Conservation (phyloP, 1,284 basidiomycete genomes). For the Cryptococcus sp. region DNA sequence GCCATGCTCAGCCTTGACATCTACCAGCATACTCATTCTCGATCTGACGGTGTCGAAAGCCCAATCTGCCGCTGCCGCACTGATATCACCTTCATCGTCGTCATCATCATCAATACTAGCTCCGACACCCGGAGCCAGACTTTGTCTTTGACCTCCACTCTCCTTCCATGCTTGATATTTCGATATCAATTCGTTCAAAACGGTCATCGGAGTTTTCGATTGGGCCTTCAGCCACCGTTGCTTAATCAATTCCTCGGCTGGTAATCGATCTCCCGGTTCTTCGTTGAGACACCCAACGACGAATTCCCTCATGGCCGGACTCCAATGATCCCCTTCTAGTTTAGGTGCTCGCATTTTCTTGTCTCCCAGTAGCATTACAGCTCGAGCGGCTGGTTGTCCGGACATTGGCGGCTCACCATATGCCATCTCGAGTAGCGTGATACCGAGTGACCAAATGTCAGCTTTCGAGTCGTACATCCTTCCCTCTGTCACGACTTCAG, state of each 20-base stretch:
- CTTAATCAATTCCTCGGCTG: slow-evolving; percentile 84
- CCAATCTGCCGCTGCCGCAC: slow-evolving; percentile 35
- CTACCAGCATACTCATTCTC: slow-evolving; percentile 35
- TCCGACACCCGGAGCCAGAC: slow-evolving; percentile 57
- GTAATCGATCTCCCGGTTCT: slow-evolving; percentile 69
- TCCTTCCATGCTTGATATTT: slow-evolving; percentile 73
- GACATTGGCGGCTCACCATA: slow-evolving; percentile 57
- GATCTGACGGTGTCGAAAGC: slow-evolving; percentile 46
- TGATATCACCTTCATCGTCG: slow-evolving; percentile 9
- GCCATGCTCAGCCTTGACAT: slow-evolving; percentile 23
- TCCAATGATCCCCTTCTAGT: slow-evolving; percentile 70
- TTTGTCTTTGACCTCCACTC: slow-evolving; percentile 71
- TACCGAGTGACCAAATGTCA: slow-evolving; percentile 94
- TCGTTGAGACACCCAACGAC: slow-evolving; percentile 80
- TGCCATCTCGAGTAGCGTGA: slow-evolving; percentile 90
- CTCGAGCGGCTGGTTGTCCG: slow-evolving; percentile 79
- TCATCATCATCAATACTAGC: slow-evolving; percentile 42
- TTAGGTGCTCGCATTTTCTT: slow-evolving; percentile 60
- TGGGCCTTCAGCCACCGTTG: slow-evolving; percentile 88
- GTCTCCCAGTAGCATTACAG: slow-evolving; percentile 84
- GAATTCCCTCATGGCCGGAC: slow-evolving; percentile 84
- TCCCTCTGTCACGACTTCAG: slow-evolving; percentile 85
- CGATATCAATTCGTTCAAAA: slow-evolving; percentile 77
- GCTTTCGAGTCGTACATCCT: slow-evolving; percentile 92
- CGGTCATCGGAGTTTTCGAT: slow-evolving; percentile 63